Evolutionary conservation across 73 alveolate genomes (phyloP).

Genomic region (Stentor roeselii): DNA sequence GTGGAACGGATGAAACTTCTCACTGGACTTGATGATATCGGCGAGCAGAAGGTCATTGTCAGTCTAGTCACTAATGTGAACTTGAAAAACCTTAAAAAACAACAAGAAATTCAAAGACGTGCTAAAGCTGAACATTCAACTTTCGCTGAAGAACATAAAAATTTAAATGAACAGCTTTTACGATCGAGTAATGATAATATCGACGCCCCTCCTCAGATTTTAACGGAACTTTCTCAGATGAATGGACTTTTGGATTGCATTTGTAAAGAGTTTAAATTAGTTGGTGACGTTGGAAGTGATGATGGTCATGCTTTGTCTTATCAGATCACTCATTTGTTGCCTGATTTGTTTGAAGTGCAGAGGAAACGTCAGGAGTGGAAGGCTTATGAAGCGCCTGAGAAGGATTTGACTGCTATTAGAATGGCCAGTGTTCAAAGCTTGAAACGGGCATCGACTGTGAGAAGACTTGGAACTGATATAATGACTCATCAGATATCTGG

Average conservation of each 20-base stretch:
- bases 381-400: neutral
- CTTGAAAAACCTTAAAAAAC: neutral
- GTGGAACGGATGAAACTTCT: constrained; percentile 19
- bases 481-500: neutral
- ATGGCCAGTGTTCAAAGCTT: neutral
- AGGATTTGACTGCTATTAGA: neutral
- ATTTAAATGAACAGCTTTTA: constrained; percentile 3
- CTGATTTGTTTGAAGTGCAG: neutral
- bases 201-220: neutral
- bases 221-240: neutral
- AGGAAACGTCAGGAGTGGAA: constrained; percentile 16
- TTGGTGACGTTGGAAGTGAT: constrained; percentile 63
- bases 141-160: constrained; percentile 15
- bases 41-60: constrained; percentile 2
- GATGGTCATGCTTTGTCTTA: constrained; percentile 63
- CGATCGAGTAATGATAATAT: neutral
- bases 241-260: neutral
- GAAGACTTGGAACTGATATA: neutral
- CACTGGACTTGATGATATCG: constrained; percentile 19
- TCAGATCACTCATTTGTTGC: constrained; percentile 34
- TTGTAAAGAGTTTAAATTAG: constrained; percentile 40
- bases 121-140: constrained; percentile 2
- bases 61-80: constrained; percentile 10
- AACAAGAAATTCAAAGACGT: neutral
- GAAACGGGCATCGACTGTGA: neutral